Percentiles rank a stretch among this genome's conserved stretches.
These are phyloP conservation scores for Trichomonascaceae sp. DNA, from an alignment of 1,139 yeast genomes.

Conservation along the genomic window DNA sequence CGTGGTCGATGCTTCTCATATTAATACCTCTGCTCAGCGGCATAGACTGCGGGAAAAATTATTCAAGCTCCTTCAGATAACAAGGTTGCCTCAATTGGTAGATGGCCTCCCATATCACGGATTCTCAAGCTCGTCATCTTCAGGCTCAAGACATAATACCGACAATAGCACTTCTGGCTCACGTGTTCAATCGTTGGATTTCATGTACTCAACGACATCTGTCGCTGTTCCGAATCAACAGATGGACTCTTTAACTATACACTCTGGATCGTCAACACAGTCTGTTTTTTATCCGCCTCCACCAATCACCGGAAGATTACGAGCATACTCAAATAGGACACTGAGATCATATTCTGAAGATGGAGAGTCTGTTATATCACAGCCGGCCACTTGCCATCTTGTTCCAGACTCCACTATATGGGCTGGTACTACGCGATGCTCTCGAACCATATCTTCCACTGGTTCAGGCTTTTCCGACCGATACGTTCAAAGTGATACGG, in stretches of 20 bases:
- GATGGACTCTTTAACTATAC: constrained; percentile 1
- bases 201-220: neutral
- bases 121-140: neutral
- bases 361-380: neutral
- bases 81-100: neutral
- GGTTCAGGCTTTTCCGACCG: neutral
- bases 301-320: neutral
- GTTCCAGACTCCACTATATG: neutral
- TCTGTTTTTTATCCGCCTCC: neutral
- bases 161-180: neutral
- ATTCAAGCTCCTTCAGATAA: neutral
- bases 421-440: neutral
- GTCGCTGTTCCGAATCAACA: constrained; percentile 1
- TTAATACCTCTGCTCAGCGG: neutral
- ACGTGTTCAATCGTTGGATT: neutral
- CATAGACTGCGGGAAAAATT: neutral
- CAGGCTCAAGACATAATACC: neutral
- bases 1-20: neutral
- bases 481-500: constrained; percentile 16
- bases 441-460: constrained; percentile 1
- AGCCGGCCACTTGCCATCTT: neutral
- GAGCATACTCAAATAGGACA: neutral
- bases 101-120: neutral
- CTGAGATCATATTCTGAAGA: neutral
- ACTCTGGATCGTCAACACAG: constrained; percentile 4